These are phyloP conservation scores for Cyberlindnera mrakii DNA, from an alignment of 805 yeast genomes.

Conservation along the genomic window DNA sequence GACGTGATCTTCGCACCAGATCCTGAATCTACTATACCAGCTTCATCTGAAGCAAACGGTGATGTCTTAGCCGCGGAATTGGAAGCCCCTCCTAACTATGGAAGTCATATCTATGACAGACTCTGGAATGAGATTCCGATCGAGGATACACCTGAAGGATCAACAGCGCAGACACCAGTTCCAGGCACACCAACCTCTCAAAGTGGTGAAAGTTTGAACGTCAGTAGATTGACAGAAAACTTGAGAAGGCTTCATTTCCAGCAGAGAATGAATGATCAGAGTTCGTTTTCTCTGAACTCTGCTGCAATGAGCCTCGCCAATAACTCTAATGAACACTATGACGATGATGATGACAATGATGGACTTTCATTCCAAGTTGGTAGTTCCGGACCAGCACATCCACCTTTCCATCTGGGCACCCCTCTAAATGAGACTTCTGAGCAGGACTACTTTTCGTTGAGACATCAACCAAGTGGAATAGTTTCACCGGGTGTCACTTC, in stretches of 20 bases:
- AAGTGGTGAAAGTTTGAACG: conserved; percentile 17
- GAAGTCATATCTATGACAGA: conserved; percentile 73
- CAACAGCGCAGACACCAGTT: conserved; percentile 27
- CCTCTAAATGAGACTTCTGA: conserved; percentile 21
- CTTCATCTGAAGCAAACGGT: conserved; percentile 10
- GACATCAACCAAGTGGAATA: conserved; percentile 11
- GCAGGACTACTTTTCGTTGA: conserved; percentile 31
- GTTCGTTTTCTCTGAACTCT: conserved; percentile 22
- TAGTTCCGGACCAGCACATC: background rate
- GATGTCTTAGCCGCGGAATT: conserved; percentile 33
- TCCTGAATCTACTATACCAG: conserved; percentile 24
- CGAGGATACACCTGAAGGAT: conserved; percentile 27
- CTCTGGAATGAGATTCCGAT: conserved; percentile 57
- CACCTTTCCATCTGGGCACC: conserved; percentile 19
- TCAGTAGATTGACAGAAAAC: conserved; percentile 41
- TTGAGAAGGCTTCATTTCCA: conserved; percentile 46
- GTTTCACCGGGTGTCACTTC: conserved; percentile 38
- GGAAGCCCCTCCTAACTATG: conserved; percentile 84
- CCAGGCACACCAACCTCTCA: conserved; percentile 18
- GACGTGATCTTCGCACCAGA: conserved; percentile 35
- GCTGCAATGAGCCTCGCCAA: conserved; percentile 8
- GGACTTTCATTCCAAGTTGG: conserved; percentile 14
- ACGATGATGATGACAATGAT: conserved; percentile 20
- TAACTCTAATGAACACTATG: conserved; percentile 14
- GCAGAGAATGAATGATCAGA: conserved; percentile 37